Conservation (phyloP, 2,329 filamentous ascomycete genomes). For the Macrophomina tecta region DNA sequence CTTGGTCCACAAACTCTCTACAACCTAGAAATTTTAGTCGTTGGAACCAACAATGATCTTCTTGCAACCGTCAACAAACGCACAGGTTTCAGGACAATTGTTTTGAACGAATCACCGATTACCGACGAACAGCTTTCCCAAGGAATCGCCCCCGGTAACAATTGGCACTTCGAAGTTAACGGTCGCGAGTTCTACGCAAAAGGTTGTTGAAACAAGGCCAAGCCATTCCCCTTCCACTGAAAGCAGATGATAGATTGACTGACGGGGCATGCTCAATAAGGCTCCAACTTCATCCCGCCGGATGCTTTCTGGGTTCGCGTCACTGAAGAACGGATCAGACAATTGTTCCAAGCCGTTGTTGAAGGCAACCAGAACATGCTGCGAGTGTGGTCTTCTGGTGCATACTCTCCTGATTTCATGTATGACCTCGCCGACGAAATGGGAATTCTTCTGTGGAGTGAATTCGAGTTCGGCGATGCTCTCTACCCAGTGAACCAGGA, state of each 20-base stretch:
- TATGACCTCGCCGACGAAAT: conserved; percentile 67
- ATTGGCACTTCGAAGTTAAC: conserved; percentile 72
- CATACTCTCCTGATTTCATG: conserved; percentile 66
- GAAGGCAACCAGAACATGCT: conserved; percentile 70
- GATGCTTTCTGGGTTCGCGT: conserved; percentile 69
- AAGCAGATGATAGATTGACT: too few relatives aligned
- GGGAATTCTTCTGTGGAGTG: conserved; percentile 67
- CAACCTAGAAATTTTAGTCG: conserved; percentile 58
- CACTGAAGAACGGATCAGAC: conserved; percentile 57
- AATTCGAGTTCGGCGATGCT: conserved; percentile 67
- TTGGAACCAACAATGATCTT: conserved; percentile 43
- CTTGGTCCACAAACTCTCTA: conserved; percentile 66
- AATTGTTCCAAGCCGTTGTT: conserved; percentile 61
- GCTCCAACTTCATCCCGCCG: conserved; percentile 66
- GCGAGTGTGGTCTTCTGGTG: conserved; percentile 66
- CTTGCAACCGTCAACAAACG: conserved; percentile 59
- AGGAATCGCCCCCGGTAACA: conserved; percentile 63
- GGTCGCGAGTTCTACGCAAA: conserved; percentile 69
- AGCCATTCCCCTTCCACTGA: too few relatives aligned
- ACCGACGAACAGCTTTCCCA: conserved; percentile 59
- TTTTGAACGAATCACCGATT: conserved; percentile 62
- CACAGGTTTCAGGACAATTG: conserved; percentile 67
- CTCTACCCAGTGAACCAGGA: conserved; percentile 62
- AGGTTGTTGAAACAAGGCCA: conserved; percentile 40
- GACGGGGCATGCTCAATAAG: too few relatives aligned